Evolutionary conservation across 345 rosid species (phyloP).

Genomic region (Ceriops zippeliana): DNA sequence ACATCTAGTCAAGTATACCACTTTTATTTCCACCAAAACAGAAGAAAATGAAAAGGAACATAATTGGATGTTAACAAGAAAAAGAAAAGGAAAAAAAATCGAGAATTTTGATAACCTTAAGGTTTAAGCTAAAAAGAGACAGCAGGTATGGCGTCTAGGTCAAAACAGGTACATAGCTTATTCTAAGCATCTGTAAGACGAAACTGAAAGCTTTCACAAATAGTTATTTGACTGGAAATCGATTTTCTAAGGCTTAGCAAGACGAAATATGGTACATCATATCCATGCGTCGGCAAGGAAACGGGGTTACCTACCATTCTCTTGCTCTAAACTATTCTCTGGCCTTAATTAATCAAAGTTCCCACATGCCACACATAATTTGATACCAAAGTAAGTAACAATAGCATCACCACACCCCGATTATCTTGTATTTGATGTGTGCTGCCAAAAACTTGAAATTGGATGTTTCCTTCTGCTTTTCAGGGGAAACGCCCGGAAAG

Average conservation of each 20-base stretch:
- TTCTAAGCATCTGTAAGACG: background rate
- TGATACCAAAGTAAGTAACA: background rate
- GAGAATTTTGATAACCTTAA: background rate
- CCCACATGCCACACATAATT: background rate
- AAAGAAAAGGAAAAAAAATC: too few species aligned
- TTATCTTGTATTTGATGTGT: too few species aligned
- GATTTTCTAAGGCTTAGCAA: background rate
- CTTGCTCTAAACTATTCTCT: background rate
- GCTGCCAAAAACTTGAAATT: too few species aligned
- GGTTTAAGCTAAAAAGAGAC: background rate
- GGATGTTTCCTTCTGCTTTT: too few species aligned
- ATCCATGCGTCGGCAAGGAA: slow-evolving; percentile 21
- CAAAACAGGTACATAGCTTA: background rate
- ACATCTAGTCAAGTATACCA: too few species aligned
- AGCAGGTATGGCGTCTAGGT: slow-evolving; percentile 32
- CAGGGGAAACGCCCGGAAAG: too few species aligned
- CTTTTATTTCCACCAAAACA: too few species aligned
- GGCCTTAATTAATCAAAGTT: background rate
- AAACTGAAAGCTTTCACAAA: background rate
- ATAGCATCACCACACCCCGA: too few species aligned
- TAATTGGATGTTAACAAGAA: too few species aligned
- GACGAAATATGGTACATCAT: slow-evolving; percentile 32
- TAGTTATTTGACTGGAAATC: background rate
- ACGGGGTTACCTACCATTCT: slow-evolving; percentile 29
- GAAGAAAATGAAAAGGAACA: too few species aligned